phyloP scores from a whole-genome alignment of 148 eudicot species.

The Chenopodium berlandieri region DNA sequence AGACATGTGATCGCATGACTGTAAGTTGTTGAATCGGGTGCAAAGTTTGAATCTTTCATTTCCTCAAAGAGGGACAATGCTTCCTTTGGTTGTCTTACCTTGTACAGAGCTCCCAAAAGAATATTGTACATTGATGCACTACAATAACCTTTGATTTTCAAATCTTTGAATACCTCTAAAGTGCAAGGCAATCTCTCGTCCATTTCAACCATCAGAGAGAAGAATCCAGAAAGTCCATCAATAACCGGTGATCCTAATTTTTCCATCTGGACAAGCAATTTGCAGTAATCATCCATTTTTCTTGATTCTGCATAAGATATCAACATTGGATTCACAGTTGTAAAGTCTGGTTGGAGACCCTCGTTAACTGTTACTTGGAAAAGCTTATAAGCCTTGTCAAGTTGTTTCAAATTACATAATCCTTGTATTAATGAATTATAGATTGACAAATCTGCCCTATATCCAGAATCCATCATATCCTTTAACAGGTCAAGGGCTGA shows the following conservation, averaged over 20 bases:
- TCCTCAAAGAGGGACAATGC: slow-evolving; percentile 66
- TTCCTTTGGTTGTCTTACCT: slow-evolving; percentile 44
- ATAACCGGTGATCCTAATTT: slow-evolving; percentile 45
- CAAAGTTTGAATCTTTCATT: slow-evolving; percentile 42
- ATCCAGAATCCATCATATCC: slow-evolving; percentile 83
- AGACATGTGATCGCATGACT: slow-evolving; percentile 60
- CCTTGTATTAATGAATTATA: slow-evolving; percentile 74
- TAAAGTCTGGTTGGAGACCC: slow-evolving; percentile 73
- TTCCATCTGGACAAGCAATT: slow-evolving; percentile 65
- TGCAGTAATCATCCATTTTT: slow-evolving; percentile 58
- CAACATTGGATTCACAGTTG: slow-evolving; percentile 65
- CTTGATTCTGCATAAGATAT: slow-evolving; percentile 54
- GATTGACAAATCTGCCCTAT: slow-evolving; percentile 82
- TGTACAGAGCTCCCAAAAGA: slow-evolving; percentile 60
- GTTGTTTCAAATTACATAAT: slow-evolving; percentile 50
- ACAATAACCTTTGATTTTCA: slow-evolving; percentile 58
- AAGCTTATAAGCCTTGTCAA: slow-evolving; percentile 64
- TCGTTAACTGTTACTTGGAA: slow-evolving; percentile 63
- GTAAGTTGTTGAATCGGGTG: slow-evolving; percentile 66
- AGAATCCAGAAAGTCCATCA: slow-evolving; percentile 61
- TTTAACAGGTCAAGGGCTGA: slow-evolving; percentile 70
- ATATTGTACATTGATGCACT: slow-evolving; percentile 61
- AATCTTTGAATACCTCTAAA: slow-evolving; percentile 48
- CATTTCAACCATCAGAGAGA: slow-evolving; percentile 49
- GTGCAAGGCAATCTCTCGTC: slow-evolving; percentile 42